Evolutionary conservation across 1,139 yeast species (phyloP), one percentile per base, ranked within the genome.

Genomic region (Pichia sp.): DNA sequence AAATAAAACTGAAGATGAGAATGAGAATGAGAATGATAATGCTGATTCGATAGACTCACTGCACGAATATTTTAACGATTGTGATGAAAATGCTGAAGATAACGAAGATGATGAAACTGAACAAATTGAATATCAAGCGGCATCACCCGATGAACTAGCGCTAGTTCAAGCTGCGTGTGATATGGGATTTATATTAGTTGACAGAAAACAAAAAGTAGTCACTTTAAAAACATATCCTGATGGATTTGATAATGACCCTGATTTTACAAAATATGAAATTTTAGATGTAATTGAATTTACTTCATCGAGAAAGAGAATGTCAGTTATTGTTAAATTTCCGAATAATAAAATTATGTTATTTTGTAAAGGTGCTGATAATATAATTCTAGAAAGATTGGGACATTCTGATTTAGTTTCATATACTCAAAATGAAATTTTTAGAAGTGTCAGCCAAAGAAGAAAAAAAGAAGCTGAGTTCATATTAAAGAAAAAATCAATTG

Each of bases 81-180:
- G 3, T 14, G 28, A 39, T 39, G 11, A 14, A 13, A 18, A 14
- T 39, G 7, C 14, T 38, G 84, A 77, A 46, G 77, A 71, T 28
- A 72, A 71, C 30, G 54, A 50, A 19, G 70, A 39, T 34, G 42
- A 68, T 1, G 73, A 69, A 13, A 84, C 78, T 47, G 79, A 73
- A 28, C 72, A 72, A 44, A 77, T 90, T 25, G 81, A 79, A 47
- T 95, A 91, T 62, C 97, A 90, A 65, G 89, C 98, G 0, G 83
- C 98, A 0, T 91, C 98, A 0, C 99, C 99, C 0, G 99, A 93
- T 71, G 99, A 93, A 66, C 70, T 91, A 51, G 99, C 99, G 0
- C 73, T 93, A 43, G 93, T 93, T 2, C 82, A 86, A 53, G 99
- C 98, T 1, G 99, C 99, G 0, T 76, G 96, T 59, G 99, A 93